phyloP scores from a whole-genome alignment of 371 early-diverging fungal genomes.

The Apophysomyces sp. region DNA sequence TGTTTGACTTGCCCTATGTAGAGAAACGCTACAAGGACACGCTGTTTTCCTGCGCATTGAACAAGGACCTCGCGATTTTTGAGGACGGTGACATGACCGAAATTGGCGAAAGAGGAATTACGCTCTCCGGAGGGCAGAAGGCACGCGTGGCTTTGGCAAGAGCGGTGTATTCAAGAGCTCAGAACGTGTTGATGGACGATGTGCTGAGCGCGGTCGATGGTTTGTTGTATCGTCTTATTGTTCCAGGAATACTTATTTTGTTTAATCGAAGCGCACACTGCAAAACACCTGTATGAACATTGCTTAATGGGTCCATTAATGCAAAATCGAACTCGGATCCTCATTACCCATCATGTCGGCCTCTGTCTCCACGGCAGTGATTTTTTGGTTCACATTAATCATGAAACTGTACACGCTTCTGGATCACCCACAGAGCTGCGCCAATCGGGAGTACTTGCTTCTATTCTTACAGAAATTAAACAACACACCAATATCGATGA shows the following conservation, averaged over 20 bases:
- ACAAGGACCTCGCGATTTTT: slow-evolving; percentile 39
- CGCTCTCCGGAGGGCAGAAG: slow-evolving; percentile 58
- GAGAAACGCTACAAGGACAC: slow-evolving; percentile 38
- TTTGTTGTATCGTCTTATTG: slow-evolving; percentile 18
- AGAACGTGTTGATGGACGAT: slow-evolving; percentile 67
- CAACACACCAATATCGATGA: background rate
- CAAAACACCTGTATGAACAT: slow-evolving; percentile 12
- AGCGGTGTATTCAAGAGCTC: slow-evolving; percentile 64
- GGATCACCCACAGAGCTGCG: slow-evolving; percentile 14
- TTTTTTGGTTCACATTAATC: background rate
- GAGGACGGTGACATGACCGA: slow-evolving; percentile 82
- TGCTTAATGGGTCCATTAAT: background rate
- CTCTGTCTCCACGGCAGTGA: background rate
- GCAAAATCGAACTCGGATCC: background rate
- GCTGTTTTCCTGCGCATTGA: slow-evolving; percentile 52
- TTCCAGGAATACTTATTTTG: background rate
- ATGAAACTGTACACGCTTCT: background rate
- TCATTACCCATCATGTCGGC: background rate
- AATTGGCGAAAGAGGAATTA: slow-evolving; percentile 77
- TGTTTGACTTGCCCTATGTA: slow-evolving; percentile 30
- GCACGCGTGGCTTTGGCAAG: slow-evolving; percentile 69
- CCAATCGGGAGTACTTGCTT: slow-evolving; percentile 26
- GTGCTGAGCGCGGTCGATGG: slow-evolving; percentile 69
- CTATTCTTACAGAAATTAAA: slow-evolving; percentile 31
- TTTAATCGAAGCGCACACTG: slow-evolving; percentile 43